Percentiles rank a stretch among this genome's conserved stretches.
phyloP scores from a whole-genome alignment of 2,329 filamentous ascomycete genomes.

The Lachnellula occidentalis region DNA sequence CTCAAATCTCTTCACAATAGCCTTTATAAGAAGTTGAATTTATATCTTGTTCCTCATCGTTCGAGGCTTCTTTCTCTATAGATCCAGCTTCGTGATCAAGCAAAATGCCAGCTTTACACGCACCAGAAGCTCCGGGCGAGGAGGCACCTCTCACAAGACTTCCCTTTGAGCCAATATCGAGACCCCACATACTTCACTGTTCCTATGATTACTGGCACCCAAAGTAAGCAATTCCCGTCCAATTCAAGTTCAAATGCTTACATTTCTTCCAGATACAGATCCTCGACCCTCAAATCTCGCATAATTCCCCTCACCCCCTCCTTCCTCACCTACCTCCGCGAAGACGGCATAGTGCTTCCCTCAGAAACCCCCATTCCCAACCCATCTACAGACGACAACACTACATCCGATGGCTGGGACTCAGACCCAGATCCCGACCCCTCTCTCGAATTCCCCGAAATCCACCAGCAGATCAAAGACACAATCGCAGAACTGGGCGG shows the following conservation, averaged over 20 bases:
- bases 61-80: neutral
- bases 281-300: slow-evolving; percentile 77
- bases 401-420: slow-evolving; percentile 53
- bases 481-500: slow-evolving; percentile 79
- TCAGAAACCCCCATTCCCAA: slow-evolving; percentile 44
- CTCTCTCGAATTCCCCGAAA: slow-evolving; percentile 50
- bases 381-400: slow-evolving; percentile 28
- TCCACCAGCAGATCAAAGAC: slow-evolving; percentile 70
- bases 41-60: neutral
- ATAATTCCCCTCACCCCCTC: slow-evolving; percentile 70
- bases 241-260: slow-evolving; percentile 4
- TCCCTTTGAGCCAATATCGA: slow-evolving; percentile 77
- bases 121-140: slow-evolving; percentile 7
- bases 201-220: slow-evolving; percentile 92
- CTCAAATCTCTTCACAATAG: neutral
- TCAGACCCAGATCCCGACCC: slow-evolving; percentile 32
- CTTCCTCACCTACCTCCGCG: slow-evolving; percentile 82
- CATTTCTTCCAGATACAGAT: slow-evolving; percentile 56
- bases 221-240: slow-evolving; percentile 42
- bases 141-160: slow-evolving; percentile 35
- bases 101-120: slow-evolving; percentile 27
- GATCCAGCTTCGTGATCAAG: neutral
- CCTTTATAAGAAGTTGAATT: neutral
- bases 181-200: slow-evolving; percentile 86
- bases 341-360: slow-evolving; percentile 87